Evolutionary conservation across 805 yeast genomes (phyloP), one percentile per base, ranked within the genome.

Genomic region (Sungouiella thailandica): DNA sequence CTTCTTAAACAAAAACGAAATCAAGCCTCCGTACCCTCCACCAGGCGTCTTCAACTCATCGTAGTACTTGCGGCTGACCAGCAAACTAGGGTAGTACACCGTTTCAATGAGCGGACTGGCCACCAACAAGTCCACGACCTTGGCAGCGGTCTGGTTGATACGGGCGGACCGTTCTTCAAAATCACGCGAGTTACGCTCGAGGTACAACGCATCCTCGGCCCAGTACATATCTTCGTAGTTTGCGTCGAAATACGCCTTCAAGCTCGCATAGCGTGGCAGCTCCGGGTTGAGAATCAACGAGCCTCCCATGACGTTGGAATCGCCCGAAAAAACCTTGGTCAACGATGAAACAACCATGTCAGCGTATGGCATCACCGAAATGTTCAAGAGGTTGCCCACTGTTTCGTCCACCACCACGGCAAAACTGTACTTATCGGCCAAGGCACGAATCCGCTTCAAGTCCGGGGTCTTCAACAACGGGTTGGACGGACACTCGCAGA

Each of bases 271-370:
- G 41, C 50, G 58, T 26, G 57, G 60, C 7, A 89, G 71, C 5
- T 65, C 49, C 4, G 89, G 83, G 52, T 90, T 93, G 47, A 93
- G 62, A 5, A 87, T 79, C 41, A 89, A 58, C 9, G 90, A 79
- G 3, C 98, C 98, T 1, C 88, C 96, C 90, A 90, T 84, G 32
- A 90, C 97, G 52, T 90, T 88, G 20, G 95, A 82, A 55, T 87
- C 96, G 16, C 97, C 97, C 23, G 90, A 80, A 55, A 93, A 93
- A 12, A 89, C 83, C 56, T 93, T 93, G 8, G 97, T 89, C 41
- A 93, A 68, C 7, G 96, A 86, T 20, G 90, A 76, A 22, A 81
- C 93, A 11, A 85, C 83, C 31, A 89, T 72, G 57, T 93, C 99
- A n/a, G 86, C 80, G 54, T 76, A 83, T 14, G 86, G 83, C 37